phyloP scores from a whole-genome alignment of 2,329 filamentous ascomycete genomes.

The Epichloe coenophiala region DNA sequence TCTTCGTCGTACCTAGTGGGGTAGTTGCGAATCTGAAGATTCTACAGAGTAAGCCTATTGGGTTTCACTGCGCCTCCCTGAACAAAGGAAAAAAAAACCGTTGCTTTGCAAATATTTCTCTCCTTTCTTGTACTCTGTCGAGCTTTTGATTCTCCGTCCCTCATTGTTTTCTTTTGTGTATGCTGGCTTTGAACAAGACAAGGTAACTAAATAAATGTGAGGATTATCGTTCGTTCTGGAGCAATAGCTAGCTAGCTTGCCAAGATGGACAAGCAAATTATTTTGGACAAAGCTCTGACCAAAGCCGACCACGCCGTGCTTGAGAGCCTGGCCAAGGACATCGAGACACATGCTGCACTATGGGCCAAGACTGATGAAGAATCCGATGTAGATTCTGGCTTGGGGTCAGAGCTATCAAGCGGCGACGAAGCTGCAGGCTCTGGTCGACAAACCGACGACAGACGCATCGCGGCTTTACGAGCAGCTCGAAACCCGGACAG shows the following conservation, averaged over 20 bases:
- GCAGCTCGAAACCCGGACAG: conserved; percentile 27
- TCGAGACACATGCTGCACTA: conserved; percentile 9
- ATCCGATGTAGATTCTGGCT: conserved; percentile 5
- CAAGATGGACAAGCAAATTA: conserved; percentile 15
- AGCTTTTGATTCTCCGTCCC: too few species aligned
- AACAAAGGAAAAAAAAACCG: too few species aligned
- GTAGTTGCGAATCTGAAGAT: background rate
- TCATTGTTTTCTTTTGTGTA: background rate
- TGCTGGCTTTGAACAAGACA: background rate
- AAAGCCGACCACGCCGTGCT: conserved; percentile 27
- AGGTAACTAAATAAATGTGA: too few species aligned
- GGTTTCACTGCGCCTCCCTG: too few species aligned
- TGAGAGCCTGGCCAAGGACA: conserved; percentile 25
- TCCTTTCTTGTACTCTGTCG: too few species aligned
- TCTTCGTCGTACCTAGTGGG: background rate
- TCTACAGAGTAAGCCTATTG: too few species aligned
- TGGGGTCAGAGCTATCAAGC: conserved; percentile 5
- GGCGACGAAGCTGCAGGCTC: background rate
- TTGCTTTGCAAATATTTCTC: too few species aligned
- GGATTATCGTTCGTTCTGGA: background rate
- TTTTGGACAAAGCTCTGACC: conserved; percentile 27
- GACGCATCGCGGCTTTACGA: conserved; percentile 21
- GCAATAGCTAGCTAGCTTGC: background rate
- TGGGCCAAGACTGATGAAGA: background rate
- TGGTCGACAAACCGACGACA: background rate